Evolutionary conservation across 1,139 yeast genomes (phyloP), one percentile per base, ranked within the genome.

Genomic region (Saccharomycopsis hybrid): DNA sequence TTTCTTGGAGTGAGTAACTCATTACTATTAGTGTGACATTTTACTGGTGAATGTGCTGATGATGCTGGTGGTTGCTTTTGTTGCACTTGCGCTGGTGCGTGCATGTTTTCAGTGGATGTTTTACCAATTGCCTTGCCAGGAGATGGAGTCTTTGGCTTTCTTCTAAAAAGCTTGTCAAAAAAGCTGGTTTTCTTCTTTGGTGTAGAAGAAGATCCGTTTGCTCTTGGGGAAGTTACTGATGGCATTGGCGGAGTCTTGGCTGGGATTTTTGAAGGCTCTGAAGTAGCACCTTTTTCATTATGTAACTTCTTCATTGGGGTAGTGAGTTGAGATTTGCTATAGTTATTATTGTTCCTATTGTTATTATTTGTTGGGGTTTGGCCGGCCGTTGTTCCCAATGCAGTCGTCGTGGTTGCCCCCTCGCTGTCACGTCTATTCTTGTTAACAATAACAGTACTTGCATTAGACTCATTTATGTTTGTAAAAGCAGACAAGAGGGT

Each of bases 91-190:
- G 11, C 7, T 33, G 35, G 9, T 18, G 27, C 18, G 24, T 4
- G 24, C 18, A 18, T 18, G 18, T 18, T 18, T 18, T 18, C 25
- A 28, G 33, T 13, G 3, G 43, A 13, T 4, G 18, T 18, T 18
- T 18, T 18, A 18, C 18, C 18, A 18, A 18, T 18, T 18, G 18
- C 18, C 18, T 18, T 18, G 18, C 18, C 18, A 18, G 18, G 18
- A 7, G 18, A 25, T 38, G 41, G 46, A 11, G 18, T 37, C 29
- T 51, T 51, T 18, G 33, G 51, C 25, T 52, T 52, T 39, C 55
- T 51, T 47, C 53, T 47, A 32, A 52, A 52, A 30, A 52, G 37
- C 30, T 50, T 52, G 32, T 48, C 50, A 33, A 52, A 52, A 35
- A 52, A 50, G 27, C 55, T 44, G 3, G 47, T 2, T 32, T 50